Base-by-base conservation (phyloP, 371 early-diverging fungal genomes). In the Syncephalis fuscata region DNA sequence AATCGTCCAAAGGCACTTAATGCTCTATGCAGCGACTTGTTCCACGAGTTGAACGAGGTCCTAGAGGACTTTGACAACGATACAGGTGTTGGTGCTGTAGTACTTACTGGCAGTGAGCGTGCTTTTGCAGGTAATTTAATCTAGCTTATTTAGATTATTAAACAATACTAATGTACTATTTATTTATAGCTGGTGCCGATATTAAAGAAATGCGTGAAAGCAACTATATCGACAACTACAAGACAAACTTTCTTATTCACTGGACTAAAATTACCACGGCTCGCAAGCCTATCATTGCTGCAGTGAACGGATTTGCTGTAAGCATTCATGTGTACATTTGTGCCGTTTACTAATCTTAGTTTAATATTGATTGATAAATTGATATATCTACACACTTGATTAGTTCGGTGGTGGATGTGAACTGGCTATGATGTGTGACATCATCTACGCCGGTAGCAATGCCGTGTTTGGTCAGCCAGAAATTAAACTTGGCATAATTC, bases 361-460 rank as follows among this genome's bases (percentile, higher is more conserved):
- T 11, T 32, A 32, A 4, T 38, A 17, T 8, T 23, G 19, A 51
- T 20, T 46, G 22, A 42, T 23, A 2, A 16, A 20, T 41, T 14
- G 43, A 16, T 39, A 45, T 27, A 40, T 39, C 37, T 52, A 9
- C 40, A 42, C 39, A 17, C 17, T 4, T 39, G 32, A 4, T 27
- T 53, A 84, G 74, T 82, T 96, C 24, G 97, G 97, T 48, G 97
- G 97, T 61, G 97, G 97, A 50, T 96, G 97, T 64, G 97, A 96
- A 64, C 74, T 96, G 59, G 96, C 98, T 53, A 96, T 95, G 96
- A 94, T 92, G 92, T 88, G 88, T 66, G 88, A 97, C 68, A 89
- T 96, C 62, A 95, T 97, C 67, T 96, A 95, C 60, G 98, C 98
- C 44, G 95, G 96, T 58, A 91, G 91, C 46, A 86, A 80, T 56